Evolutionary conservation across 73 alveolate species (phyloP), one percentile per base, ranked within the genome.

Genomic region (Chromera velia): DNA sequence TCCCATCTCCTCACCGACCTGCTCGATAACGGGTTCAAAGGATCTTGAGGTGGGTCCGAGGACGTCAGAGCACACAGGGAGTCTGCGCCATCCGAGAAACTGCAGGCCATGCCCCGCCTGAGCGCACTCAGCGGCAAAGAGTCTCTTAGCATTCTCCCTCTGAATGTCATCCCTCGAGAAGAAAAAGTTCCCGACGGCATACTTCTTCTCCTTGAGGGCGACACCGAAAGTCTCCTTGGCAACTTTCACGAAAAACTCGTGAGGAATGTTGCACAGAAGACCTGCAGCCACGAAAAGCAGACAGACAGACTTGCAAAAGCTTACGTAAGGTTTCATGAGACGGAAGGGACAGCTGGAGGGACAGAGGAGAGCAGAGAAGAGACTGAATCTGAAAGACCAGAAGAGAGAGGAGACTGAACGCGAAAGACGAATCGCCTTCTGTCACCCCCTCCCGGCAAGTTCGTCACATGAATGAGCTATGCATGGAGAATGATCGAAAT

Each of bases 101-200:
- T 0, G 27, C 13, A 32, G 0, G 74, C 74, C 31, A 17, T 29
- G 55, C 29, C 19, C 74, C 47, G 22, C 28, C 19, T 49, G 7
- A 6, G 9, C 27, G 73, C 17, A 19, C 26, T 10, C 28, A 26
- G 0, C 34, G 34, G 0, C 72, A 1, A 27, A 64, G 9, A 64
- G 24, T 0, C 33, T 6, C 26, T 28, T 64, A 24, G 33, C 34
- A 33, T n/a, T 49, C 6, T 1, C 55, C 47, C 31, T 7, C 55
- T 9, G 32, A 1, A 48, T 49, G 22, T 69, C 68, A 70, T 76
- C 83, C 47, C 55, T 4, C 55, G 55, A 40, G 55, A 76, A 32
- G 30, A 76, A 76, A 4, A 76, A 75, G 32, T 76, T 76, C 55
- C 83, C 83, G 30, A 76, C 83, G 0, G 83, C 83, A 34, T 76